phyloP scores from a whole-genome alignment of 257 asterid genomes.

The Nicotiana tomentosiformis region DNA sequence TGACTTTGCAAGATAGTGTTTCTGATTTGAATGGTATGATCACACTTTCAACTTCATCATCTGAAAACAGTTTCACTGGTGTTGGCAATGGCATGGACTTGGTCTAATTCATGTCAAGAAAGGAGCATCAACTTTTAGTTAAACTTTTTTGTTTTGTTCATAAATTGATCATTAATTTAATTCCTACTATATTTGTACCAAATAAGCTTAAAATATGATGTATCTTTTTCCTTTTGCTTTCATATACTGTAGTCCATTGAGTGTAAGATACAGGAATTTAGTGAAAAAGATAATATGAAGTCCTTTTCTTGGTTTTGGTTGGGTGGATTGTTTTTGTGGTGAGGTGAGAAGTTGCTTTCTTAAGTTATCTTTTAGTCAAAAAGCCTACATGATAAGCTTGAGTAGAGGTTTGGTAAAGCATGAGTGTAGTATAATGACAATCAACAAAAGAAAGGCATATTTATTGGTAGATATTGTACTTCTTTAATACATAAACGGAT shows the following conservation, averaged over 20 bases:
- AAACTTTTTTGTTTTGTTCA: constrained; percentile 4
- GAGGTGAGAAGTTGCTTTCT: constrained; percentile 32
- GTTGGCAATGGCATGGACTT: constrained; percentile 27
- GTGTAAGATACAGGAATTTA: not conserved
- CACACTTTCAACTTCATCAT: constrained; percentile 54
- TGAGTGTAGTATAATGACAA: constrained; percentile 3
- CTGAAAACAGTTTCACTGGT: constrained; percentile 48
- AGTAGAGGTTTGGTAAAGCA: constrained; percentile 37
- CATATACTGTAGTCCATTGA: not conserved
- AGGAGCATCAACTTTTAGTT: not conserved
- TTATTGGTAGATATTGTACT: not conserved
- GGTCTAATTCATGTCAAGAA: constrained; percentile 22
- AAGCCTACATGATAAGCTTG: constrained; percentile 18
- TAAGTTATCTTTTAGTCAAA: constrained; percentile 28
- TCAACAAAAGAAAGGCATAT: constrained; percentile 26
- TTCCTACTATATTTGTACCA: constrained; percentile 16
- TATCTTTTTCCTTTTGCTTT: not conserved
- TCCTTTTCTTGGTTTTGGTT: constrained; percentile 28
- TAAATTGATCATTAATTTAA: constrained; percentile 27
- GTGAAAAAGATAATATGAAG: not conserved
- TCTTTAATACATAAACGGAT: not conserved
- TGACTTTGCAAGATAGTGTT: constrained; percentile 69
- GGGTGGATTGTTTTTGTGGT: constrained; percentile 7
- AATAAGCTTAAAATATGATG: not conserved
- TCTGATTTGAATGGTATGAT: constrained; percentile 71